A percentile compares a stretch with the other conserved stretches of the same genome.
These are phyloP conservation scores for Pseudonitzschia multistriata DNA, from an alignment of 108 stramenopile species.

Conservation along the genomic window DNA sequence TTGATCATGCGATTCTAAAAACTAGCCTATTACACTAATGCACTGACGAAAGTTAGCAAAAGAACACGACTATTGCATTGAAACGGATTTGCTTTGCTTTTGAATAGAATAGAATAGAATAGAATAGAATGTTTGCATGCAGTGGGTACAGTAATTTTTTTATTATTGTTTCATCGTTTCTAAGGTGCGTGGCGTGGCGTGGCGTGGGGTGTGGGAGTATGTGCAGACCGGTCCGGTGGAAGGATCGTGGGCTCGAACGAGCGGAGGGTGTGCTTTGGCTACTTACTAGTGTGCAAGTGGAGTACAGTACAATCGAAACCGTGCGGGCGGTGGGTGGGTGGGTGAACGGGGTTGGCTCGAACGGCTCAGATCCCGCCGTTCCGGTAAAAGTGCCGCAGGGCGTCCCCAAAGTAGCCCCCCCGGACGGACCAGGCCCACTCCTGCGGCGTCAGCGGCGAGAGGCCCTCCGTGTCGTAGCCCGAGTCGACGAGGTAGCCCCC, in stretches of 20 bases:
- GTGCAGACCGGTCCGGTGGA: too few relatives aligned
- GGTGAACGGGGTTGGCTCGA: not conserved
- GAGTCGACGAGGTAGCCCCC: constrained; percentile 39
- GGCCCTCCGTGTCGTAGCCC: not conserved
- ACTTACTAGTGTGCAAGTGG: too few relatives aligned
- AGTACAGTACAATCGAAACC: too few relatives aligned
- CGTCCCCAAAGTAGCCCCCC: constrained; percentile 42
- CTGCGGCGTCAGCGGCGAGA: constrained; percentile 38
- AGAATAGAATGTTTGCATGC: not conserved
- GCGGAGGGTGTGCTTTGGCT: too few relatives aligned
- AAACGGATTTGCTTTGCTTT: not conserved
- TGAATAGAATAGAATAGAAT: not conserved
- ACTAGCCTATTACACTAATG: not conserved
- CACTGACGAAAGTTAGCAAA: not conserved
- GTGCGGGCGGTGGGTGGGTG: not conserved
- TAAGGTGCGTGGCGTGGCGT: too few relatives aligned
- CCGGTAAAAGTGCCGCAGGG: constrained; percentile 41
- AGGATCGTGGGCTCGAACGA: too few relatives aligned
- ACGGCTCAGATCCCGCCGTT: constrained; percentile 54
- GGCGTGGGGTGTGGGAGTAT: too few relatives aligned
- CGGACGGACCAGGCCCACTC: constrained; percentile 46
- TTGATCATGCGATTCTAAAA: too few relatives aligned
- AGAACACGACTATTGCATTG: constrained; percentile 1
- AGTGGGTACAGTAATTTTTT: not conserved
- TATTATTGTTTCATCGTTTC: not conserved